A percentile compares a stretch with the other conserved stretches of the same genome.
Evolutionary conservation across 148 eudicot genomes (phyloP).

Genomic region (Camellia sinensis): DNA sequence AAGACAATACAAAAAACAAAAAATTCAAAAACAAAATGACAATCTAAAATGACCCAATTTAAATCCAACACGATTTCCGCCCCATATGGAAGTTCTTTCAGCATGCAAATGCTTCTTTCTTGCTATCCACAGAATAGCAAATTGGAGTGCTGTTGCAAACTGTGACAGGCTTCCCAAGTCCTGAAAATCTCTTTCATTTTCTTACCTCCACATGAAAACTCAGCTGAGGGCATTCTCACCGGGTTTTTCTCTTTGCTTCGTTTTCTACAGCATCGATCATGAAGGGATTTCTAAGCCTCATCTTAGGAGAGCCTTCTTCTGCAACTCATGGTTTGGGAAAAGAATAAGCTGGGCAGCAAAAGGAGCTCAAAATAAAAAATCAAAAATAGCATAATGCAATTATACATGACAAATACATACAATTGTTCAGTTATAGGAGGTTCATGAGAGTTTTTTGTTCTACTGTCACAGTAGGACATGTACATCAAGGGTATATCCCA

Average conservation of each 20-base stretch:
- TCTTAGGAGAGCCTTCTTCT: constrained; percentile 12
- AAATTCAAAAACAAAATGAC: no score
- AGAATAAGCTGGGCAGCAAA: neutral
- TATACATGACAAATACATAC: neutral
- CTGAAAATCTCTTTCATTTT: neutral
- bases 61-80: no score
- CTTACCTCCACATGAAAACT: constrained; percentile 11
- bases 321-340: constrained; percentile 8
- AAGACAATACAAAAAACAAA: no score
- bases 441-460: neutral
- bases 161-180: constrained; percentile 68
- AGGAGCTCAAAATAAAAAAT: neutral
- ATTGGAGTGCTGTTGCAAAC: constrained; percentile 67
- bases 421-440: constrained; percentile 5
- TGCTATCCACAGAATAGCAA: neutral
- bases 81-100: no score
- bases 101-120: no score
- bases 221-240: constrained; percentile 28
- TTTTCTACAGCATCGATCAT: constrained; percentile 40
- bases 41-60: no score
- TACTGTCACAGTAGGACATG: neutral
- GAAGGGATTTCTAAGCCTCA: constrained; percentile 20
- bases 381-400: constrained; percentile 3
- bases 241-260: constrained; percentile 20
- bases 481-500: neutral